Evolutionary conservation across 805 yeast genomes (phyloP).

Genomic region (Candida corydali): DNA sequence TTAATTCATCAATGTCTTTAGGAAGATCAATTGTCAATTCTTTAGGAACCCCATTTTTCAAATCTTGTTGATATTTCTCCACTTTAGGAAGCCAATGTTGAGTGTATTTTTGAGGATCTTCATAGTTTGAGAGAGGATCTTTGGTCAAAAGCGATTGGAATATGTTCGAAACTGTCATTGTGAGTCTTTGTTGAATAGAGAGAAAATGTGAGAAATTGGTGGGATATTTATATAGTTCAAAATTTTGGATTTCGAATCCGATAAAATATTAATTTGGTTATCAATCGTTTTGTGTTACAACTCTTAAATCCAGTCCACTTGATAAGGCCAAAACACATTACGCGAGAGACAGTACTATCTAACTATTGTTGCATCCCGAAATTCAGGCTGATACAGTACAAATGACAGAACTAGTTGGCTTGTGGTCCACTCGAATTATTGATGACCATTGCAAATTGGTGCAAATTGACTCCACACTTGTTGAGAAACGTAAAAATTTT

Average conservation of each 20-base stretch:
- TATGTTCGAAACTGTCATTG: slow-evolving; percentile 2
- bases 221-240: neutral
- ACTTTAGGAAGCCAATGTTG: slow-evolving; percentile 45
- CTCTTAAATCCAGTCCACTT: too few relatives aligned
- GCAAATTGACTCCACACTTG: too few relatives aligned
- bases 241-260: neutral
- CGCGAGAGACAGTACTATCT: too few relatives aligned
- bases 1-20: slow-evolving; percentile 25
- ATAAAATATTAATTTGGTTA: neutral
- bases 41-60: slow-evolving; percentile 24
- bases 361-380: too few relatives aligned
- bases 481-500: too few relatives aligned
- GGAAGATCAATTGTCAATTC: slow-evolving; percentile 32
- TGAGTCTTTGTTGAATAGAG: too few relatives aligned
- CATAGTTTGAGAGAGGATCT: slow-evolving; percentile 29
- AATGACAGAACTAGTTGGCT: too few relatives aligned
- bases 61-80: slow-evolving; percentile 31
- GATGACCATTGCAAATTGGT: too few relatives aligned
- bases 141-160: slow-evolving; percentile 23
- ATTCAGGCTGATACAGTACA: too few relatives aligned
- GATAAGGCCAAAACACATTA: too few relatives aligned
- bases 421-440: too few relatives aligned
- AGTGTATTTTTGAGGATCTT: slow-evolving; percentile 40
- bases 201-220: neutral
- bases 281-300: neutral